phyloP scores from a whole-genome alignment of 257 asterid genomes.

The Solanum chilense region DNA sequence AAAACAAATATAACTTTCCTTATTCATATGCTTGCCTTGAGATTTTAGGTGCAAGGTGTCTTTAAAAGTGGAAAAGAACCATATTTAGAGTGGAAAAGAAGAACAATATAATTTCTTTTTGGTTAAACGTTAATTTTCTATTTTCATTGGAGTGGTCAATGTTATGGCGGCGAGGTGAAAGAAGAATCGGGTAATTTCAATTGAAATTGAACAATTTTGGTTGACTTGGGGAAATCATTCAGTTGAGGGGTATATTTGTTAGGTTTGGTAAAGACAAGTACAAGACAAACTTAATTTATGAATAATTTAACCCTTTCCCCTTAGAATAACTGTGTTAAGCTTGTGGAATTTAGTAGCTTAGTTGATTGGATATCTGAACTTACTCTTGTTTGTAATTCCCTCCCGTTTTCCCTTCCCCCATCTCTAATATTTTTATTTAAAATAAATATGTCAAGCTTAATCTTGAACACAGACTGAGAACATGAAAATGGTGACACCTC shows the following conservation, averaged over 20 bases:
- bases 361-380: no score
- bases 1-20: background rate
- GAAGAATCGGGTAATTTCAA: background rate
- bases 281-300: no score
- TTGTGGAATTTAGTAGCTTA: no score
- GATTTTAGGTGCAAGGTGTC: background rate
- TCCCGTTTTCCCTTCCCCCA: no score
- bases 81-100: background rate
- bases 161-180: background rate
- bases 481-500: no score
- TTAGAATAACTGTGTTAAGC: no score
- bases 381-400: no score
- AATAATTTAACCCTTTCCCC: no score
- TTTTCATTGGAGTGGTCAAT: background rate
- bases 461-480: no score
- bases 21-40: background rate
- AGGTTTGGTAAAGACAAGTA: background rate
- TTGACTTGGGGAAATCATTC: background rate
- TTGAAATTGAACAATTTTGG: background rate
- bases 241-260: background rate
- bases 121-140: background rate
- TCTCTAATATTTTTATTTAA: no score
- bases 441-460: no score
- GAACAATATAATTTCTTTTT: background rate
- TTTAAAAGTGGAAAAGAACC: background rate